Conservation (phyloP, 768 basidiomycete species). For the Phlegmacium glaucopus region DNA sequence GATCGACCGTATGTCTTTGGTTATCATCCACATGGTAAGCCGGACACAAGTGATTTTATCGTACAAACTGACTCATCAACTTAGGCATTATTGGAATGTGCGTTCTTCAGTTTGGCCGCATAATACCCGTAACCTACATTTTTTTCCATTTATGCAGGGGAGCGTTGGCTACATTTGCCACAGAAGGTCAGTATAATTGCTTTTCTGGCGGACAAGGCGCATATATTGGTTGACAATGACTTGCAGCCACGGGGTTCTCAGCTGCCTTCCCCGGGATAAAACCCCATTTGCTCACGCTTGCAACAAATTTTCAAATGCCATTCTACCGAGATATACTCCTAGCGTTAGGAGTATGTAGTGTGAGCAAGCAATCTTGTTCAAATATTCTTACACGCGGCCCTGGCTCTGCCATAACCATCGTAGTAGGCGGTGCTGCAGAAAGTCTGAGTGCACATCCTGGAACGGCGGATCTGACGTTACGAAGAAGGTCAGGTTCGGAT, state of each 20-base stretch:
- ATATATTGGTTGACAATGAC: conserved; percentile 4
- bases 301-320: conserved; percentile 88
- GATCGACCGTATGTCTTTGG: conserved; percentile 96
- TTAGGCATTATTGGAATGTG: conserved; percentile 97
- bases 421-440: conserved; percentile 96
- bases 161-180: conserved; percentile 92
- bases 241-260: conserved; percentile 85
- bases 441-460: conserved; percentile 92
- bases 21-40: conserved; percentile 93
- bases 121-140: not conserved
- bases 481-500: conserved; percentile 51
- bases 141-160: conserved; percentile 52
- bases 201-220: not conserved
- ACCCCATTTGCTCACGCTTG: conserved; percentile 89
- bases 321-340: conserved; percentile 92
- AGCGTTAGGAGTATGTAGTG: conserved; percentile 86
- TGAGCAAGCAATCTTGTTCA: conserved; percentile 85
- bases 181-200: conserved; percentile 64
- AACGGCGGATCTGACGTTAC: conserved; percentile 87
- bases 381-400: conserved; percentile 74
- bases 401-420: conserved; percentile 82
- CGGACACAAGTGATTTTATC: not conserved
- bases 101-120: conserved; percentile 22
- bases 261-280: conserved; percentile 84
- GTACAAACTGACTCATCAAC: not conserved